Evolutionary conservation across 257 asterid genomes (phyloP), one percentile per base, ranked within the genome.

Genomic region (Verbascum thapsus): DNA sequence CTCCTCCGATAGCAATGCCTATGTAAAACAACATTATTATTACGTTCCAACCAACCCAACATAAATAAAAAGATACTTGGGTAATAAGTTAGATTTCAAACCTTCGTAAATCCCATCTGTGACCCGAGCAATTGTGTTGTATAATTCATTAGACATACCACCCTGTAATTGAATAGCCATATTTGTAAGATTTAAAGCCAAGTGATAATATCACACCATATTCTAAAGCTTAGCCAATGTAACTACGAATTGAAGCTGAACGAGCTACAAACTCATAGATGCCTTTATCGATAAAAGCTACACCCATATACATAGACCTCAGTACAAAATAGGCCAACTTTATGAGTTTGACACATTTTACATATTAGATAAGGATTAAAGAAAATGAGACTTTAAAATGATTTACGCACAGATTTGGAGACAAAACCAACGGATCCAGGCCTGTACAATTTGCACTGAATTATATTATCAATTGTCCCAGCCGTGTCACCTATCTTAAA

Each of bases 1-100:
- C 99, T 76, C 99, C 99, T 69, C 99, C 99, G 15, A 94, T 94
- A 44, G 99, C 99, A 81, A 94, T 90, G 61, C 99, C 99, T 94
- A 66, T 19, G 69, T 43, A 44, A 23, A 63, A 62, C 66, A 57
- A 54, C 52, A 47, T 49, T 32, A 18, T 20, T n/a, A 58, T 67
- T 53, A 62, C 18, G 55, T 50, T 23, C 53, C 39, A 22, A 58
- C 72, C 30, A 15, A 58, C 52, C 34, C 44, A 41, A 62, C 23
- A 26, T 41, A 63, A 56, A 37, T 50, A 43, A 39, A 41, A 47
- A 41, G 53, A 13, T n/a, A 39, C 61, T 30, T 47, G 18, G 57
- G 48, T 58, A 22, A 47, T 55, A 53, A 69, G 57, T 40, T 12
- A 41, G 52, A 53, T 41, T 57, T 34, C 78, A 70, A 52, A 90